A percentile compares a stretch with the other conserved stretches of the same genome.
phyloP scores from a whole-genome alignment of 1,284 basidiomycete species.

The Cutaneotrichosporon sp. region DNA sequence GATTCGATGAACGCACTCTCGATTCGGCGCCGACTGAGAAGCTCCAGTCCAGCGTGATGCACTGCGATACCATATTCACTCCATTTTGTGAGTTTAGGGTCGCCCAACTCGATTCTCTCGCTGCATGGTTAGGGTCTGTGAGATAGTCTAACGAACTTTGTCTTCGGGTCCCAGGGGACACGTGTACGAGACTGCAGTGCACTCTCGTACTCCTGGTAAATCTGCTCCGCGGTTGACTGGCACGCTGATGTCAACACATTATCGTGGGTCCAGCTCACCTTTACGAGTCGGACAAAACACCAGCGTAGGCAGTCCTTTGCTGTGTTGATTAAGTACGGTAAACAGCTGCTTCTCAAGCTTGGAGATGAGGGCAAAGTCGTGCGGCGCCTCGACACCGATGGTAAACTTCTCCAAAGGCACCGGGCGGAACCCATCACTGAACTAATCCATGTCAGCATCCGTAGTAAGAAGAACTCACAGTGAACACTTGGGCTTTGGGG shows the following conservation, averaged over 20 bases:
- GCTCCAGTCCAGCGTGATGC: conserved; percentile 54
- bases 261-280: conserved; percentile 50
- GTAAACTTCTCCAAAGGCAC: conserved; percentile 67
- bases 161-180: conserved; percentile 61
- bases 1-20: conserved; percentile 50
- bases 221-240: conserved; percentile 60
- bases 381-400: conserved; percentile 58
- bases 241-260: conserved; percentile 23
- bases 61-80: conserved; percentile 49
- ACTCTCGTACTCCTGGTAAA: conserved; percentile 65
- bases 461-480: conserved; percentile 51
- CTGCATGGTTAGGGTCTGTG: conserved; percentile 5
- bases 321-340: conserved; percentile 61
- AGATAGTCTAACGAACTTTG: conserved; percentile 46
- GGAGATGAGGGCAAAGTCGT: conserved; percentile 73
- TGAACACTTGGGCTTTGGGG: conserved; percentile 62
- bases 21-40: conserved; percentile 47
- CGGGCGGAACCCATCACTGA: conserved; percentile 83
- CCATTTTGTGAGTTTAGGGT: conserved; percentile 30
- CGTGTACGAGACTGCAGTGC: conserved; percentile 52
- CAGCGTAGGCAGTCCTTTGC: conserved; percentile 69
- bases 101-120: conserved; percentile 17
- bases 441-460: conserved; percentile 53
- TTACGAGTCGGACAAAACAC: conserved; percentile 83
- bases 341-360: conserved; percentile 72